Base-by-base conservation (phyloP, 2,329 filamentous ascomycete species). In the Magnaporthiopsis rhizophila region DNA sequence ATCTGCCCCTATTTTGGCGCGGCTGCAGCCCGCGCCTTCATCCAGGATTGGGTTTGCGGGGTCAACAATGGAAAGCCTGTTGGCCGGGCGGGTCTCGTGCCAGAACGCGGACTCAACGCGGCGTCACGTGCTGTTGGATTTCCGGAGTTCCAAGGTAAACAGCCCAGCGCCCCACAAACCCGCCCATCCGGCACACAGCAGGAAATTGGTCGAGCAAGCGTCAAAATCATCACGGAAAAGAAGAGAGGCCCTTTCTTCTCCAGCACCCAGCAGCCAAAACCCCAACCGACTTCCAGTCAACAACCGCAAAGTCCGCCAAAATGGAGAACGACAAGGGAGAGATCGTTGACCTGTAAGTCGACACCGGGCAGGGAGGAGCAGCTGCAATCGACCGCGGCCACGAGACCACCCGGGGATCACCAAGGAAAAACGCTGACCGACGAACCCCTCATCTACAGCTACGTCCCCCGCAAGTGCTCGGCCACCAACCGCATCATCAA, bases 401-500 rank as follows among this genome's bases (percentile, higher is more conserved):
- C 32, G 63, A 65, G n/a, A 24, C 45, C 18, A 53, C 45, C 59
- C 64, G 24, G 34, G 66, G 64, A 66, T 59, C 45, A 63, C 59
- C n/a, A 36, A 30, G 24, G n/a, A 34, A 30, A 24, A 56, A 56
- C 30, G 26, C 62, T 63, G 50, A 63, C 62, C 56, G 45, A 53
- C 45, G 45, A 56, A 32, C 62, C 62, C 45, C 36, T 45, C 62
- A 8, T 8, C 62, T 24, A 69, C 78, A 96, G 92, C 80, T 96
- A 96, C 89, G 91, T 97, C 86, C 92, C 92, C 80, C 92, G 94
- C 86, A 98, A 97, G 86, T 98, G 94, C 91, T 92, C 87, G 81
- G 93, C 93, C 75, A 97, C 94, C 81, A 96, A 96, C 91, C 92
- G 95, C 84, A 97, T 98, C 87, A 98, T 99, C 89, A 97, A 97